Percentiles rank a stretch among this genome's conserved stretches.
Conservation (phyloP, 345 rosid genomes). For the Eucalyptus cladocalyx region DNA sequence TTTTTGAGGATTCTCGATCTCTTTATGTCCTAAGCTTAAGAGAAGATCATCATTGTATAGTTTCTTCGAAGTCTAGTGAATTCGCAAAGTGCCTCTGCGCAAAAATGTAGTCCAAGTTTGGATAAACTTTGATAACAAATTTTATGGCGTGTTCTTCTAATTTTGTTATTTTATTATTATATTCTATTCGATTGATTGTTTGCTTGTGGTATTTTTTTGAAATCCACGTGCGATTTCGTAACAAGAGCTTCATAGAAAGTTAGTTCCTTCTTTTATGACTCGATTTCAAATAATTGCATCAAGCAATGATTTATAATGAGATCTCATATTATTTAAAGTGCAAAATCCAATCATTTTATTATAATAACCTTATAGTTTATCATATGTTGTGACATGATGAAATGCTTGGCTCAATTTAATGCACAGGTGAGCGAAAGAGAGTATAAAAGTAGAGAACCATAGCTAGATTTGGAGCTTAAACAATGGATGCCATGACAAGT, state of each 20-base stretch:
- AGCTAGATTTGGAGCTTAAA: background rate
- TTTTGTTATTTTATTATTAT: too few species aligned
- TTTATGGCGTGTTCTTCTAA: too few species aligned
- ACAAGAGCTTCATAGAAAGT: background rate
- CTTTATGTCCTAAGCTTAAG: fast-evolving
- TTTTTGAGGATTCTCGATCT: too few species aligned
- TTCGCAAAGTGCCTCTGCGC: fast-evolving
- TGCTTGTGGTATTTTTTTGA: fast-evolving
- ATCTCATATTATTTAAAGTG: background rate
- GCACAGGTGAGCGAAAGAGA: background rate
- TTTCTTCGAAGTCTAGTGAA: fast-evolving
- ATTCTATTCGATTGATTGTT: fast-evolving
- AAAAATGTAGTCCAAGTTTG: fast-evolving
- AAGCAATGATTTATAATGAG: fast-evolving
- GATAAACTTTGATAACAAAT: too few species aligned
- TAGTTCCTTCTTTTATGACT: background rate
- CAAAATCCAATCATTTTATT: background rate
- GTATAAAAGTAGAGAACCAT: background rate
- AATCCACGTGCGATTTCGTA: too few species aligned
- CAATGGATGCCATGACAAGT: background rate
- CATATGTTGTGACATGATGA: background rate
- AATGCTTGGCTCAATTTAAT: background rate
- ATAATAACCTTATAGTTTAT: background rate
- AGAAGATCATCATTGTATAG: too few species aligned
- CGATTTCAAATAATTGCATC: fast-evolving